Base-by-base conservation (phyloP, 805 yeast genomes). In the Metschnikowia cubensis region DNA sequence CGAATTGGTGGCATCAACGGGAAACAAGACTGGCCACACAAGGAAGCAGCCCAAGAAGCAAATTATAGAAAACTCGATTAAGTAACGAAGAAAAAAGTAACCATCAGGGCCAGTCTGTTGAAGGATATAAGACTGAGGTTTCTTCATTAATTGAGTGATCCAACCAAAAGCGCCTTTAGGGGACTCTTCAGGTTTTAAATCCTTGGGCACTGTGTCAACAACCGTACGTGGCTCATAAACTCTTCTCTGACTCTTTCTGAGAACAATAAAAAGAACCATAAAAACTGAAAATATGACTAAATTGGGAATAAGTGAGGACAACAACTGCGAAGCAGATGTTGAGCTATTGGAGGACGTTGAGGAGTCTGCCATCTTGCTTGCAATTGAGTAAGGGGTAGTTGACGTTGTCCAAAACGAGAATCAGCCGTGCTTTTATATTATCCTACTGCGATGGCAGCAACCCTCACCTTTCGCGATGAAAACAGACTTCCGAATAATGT, bases 21-120 rank as follows among this genome's bases (percentile, higher is more conserved):
- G 85, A 59, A 87, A 76, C 48, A 87, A 69, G 47, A 87, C 74
- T 33, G 91, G 91, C 79, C 87, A 82, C 20, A 82, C 56, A 20
- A 85, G 56, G 11, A 81, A 46, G 45, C 83, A 79, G 1, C 83
- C 83, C 6, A 81, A 25, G 10, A 82, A 54, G 33, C 84, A 80
- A 35, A 85, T 53, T 10, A 74, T 55, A 3, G 77, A 75, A 53
- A 84, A 81, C 29, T 82, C 76, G 40, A 80, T 76, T 49, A 87
- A 59, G 60, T 79, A 87, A 54, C 95, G 75, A 46, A 85, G 66
- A 62, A 83, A 87, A 63, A 87, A 83, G 64, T 84, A 87, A 2
- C 94, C 94, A 67, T 87, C 95, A 32, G 82, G 65, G 47, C 91
- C 87, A 35, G 84, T 71, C 54, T 84, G 84, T 67, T 86, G 91